Conservation (phyloP, 768 basidiomycete species). For the Auricularia auricula-judae region DNA sequence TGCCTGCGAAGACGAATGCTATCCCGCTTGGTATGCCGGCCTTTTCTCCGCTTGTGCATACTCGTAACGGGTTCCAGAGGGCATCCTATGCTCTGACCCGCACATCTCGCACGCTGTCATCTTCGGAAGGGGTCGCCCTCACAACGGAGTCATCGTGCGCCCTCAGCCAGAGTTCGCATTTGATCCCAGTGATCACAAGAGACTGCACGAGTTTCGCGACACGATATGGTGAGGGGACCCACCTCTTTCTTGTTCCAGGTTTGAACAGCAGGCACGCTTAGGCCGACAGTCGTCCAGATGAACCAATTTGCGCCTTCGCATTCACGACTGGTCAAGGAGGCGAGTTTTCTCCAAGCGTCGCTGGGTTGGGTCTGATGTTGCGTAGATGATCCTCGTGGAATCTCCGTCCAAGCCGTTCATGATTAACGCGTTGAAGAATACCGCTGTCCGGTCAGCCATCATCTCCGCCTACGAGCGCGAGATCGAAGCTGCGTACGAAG, state of each 20-base stretch:
- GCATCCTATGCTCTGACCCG: constrained; percentile 24
- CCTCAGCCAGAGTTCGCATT: neutral
- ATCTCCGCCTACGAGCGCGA: constrained; percentile 22
- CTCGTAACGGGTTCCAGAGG: constrained; percentile 17
- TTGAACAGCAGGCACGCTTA: constrained; percentile 10
- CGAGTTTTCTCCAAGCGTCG: constrained; percentile 22
- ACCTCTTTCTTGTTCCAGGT: constrained; percentile 16
- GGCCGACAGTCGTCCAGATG: neutral
- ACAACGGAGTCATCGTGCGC: constrained; percentile 19
- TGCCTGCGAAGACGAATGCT: neutral
- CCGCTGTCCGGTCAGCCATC: constrained; percentile 23
- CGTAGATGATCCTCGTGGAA: constrained; percentile 26
- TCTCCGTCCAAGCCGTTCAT: constrained; percentile 20
- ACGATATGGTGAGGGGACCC: constrained; percentile 10
- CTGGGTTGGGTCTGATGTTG: neutral
- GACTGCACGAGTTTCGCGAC: constrained; percentile 22
- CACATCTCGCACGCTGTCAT: constrained; percentile 26
- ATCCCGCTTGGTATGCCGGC: neutral
- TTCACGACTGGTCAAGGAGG: constrained; percentile 26
- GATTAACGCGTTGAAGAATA: constrained; percentile 28
- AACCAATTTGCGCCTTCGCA: constrained; percentile 22
- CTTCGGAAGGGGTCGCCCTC: constrained; percentile 25
- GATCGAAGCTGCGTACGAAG: constrained; percentile 22
- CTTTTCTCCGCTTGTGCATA: neutral
- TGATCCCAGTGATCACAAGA: neutral